Evolutionary conservation across 768 basidiomycete species (phyloP), one percentile per base, ranked within the genome.

Genomic region (Leccinum boreale): DNA sequence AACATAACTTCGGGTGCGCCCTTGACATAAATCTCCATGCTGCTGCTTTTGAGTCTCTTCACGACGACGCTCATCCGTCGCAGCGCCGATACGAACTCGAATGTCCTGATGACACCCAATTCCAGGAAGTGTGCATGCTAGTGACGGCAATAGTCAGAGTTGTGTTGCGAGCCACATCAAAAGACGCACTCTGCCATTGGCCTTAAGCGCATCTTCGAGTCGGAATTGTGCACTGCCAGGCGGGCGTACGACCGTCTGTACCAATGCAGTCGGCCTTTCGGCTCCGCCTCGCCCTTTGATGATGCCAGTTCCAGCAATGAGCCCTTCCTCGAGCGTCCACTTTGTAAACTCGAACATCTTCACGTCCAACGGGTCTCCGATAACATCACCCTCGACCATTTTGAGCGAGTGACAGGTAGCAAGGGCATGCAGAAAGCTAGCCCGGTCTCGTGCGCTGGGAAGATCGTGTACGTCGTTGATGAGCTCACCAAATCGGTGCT

Each of bases 1-100:
- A 75, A 72, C 95, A 99, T 98, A 56, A 98, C 93, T 73, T 99
- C 97, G 0, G 97, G 97, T 2, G 97, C 97, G n/a, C 97, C 97
- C 70, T 99, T 99, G 65, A 95, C 94, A 69, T 98, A 98, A 11
- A 98, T 81, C 70, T 99, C 97, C 94, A 99, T 98, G 70, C 90
- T 93, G 53, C 75, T 84, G 62, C 95, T 95, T 72, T 90, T 97
- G 53, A 99, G 81, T 52, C 93, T 81, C 72, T 98, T 99, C 65
- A 98, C 96, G 53, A 99, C 85, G 26, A 99, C 97, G 61, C 95
- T 97, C 96, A 99, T 99, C 52, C 97, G 79, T 26, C 97, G 83
- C 21, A 98, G 79, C 4, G 90, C 79, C 8, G 96, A 97, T 2
- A 96, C 92, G 68, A 99, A 99, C 67, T 99, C 97, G 66, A 96